Evolutionary conservation across 768 basidiomycete species (phyloP).

Genomic region (Suillus subaureus): DNA sequence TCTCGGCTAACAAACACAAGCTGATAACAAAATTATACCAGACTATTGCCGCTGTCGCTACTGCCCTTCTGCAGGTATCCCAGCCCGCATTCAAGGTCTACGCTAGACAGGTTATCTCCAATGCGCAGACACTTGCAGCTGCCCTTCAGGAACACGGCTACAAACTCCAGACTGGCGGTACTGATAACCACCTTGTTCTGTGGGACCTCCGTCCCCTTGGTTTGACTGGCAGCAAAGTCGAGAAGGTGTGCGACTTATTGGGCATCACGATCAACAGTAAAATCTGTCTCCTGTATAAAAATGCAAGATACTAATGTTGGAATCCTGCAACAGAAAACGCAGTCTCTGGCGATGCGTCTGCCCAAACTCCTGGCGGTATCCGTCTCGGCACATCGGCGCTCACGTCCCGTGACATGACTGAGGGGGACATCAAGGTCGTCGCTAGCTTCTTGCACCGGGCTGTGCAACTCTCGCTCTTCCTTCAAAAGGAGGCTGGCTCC

Average conservation of each 20-base stretch:
- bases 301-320: not conserved
- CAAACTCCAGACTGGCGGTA: constrained; percentile 95
- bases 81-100: constrained; percentile 90
- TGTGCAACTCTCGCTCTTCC: constrained; percentile 83
- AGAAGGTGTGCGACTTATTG: constrained; percentile 96
- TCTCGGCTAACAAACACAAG: constrained; percentile 1
- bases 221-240: constrained; percentile 97
- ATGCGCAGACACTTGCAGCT: constrained; percentile 76
- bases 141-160: constrained; percentile 80
- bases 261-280: constrained; percentile 96
- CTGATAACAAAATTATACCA: constrained; percentile 29
- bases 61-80: constrained; percentile 87
- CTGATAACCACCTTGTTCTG: constrained; percentile 96
- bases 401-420: constrained; percentile 92
- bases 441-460: constrained; percentile 92
- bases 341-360: constrained; percentile 94
- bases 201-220: constrained; percentile 97
- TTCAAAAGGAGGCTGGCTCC: constrained; percentile 93
- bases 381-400: constrained; percentile 93
- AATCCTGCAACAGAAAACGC: constrained; percentile 71
- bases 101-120: constrained; percentile 92
- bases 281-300: constrained; percentile 26
- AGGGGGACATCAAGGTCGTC: constrained; percentile 84
- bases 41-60: constrained; percentile 96
- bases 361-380: constrained; percentile 95